Evolutionary conservation across 257 asterid species (phyloP), one percentile per base, ranked within the genome.

Genomic region (Solanum lycopersicoides): DNA sequence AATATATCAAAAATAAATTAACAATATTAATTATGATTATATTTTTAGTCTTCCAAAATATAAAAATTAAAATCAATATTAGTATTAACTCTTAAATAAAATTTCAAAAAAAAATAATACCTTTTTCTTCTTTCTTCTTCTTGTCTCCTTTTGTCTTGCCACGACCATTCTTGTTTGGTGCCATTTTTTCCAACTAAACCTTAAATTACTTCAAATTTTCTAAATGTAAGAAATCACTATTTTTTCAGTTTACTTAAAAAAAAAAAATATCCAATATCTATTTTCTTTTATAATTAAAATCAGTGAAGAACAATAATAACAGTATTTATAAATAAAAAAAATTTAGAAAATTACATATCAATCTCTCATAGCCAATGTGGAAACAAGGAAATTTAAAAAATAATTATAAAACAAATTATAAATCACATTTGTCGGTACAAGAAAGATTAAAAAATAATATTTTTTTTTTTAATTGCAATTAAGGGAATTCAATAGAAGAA

Each of bases 71-170:
- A 56, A 21, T 74, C 0, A 37, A 39, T 10, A 8, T 74, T 74
- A 71, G 44, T 39, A 28, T 28, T 28, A 16, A 25, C 50, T 73
- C 50, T 34, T 34, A 20, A 73, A 59, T 20, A 21, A 59, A 20
- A 7, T 59, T 59, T 59, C 9, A 56, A 8, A 32, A 59, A 32
- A 69, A 6, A 15, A 47, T n/a, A n/a, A n/a, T 87, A 95, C 98
- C 96, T 89, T 95, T 96, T 86, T 95, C 99, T 89, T 96, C 98
- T 75, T 94, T 95, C 97, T 93, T 96, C 96, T 94, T 96, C 98
- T 94, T 94, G 90, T 94, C 99, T 25, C 98, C 95, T 89, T 94
- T 95, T 0, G 91, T 89, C 97, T 92, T 96, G 68, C 99, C 98
- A 68, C 99, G 95, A 7, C 94, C 95, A 87, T 91, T 92, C 95